A percentile compares a stretch with the other conserved stretches of the same genome.
These are phyloP conservation scores for Trametes meyenii DNA, from an alignment of 768 basidiomycete species.

Conservation along the genomic window DNA sequence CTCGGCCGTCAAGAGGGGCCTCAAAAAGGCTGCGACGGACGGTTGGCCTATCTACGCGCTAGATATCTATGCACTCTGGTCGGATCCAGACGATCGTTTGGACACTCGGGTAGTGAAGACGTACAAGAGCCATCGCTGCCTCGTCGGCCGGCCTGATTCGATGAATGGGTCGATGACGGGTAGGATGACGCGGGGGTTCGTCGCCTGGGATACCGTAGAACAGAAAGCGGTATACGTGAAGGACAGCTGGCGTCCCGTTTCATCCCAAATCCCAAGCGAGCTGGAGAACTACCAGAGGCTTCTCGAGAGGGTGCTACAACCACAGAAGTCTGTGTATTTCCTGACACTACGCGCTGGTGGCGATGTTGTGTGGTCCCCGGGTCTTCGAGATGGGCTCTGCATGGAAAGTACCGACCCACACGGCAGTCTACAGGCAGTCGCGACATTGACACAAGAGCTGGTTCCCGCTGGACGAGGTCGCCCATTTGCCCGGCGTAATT, in stretches of 20 bases:
- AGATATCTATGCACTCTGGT: background rate
- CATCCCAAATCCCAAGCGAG: background rate
- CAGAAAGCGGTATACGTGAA: background rate
- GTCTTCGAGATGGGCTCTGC: background rate
- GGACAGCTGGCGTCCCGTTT: background rate
- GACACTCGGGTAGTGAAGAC: background rate
- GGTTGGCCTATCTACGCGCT: background rate
- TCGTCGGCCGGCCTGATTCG: background rate
- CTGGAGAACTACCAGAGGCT: background rate
- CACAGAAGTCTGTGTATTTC: background rate
- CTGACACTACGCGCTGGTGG: background rate
- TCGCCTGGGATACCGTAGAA: background rate
- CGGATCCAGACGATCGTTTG: background rate
- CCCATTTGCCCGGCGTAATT: background rate
- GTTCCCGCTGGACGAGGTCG: background rate
- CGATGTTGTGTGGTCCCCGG: background rate
- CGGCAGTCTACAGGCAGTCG: background rate
- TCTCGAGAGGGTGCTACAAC: background rate
- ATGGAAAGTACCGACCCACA: background rate
- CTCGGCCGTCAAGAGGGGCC: background rate
- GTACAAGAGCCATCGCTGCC: background rate
- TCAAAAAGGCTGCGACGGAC: background rate
- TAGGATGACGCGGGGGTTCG: background rate
- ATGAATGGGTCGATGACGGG: background rate
- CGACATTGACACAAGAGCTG: background rate